Conservation (phyloP, 148 eudicot species). For the Vaccinium corymbosum region DNA sequence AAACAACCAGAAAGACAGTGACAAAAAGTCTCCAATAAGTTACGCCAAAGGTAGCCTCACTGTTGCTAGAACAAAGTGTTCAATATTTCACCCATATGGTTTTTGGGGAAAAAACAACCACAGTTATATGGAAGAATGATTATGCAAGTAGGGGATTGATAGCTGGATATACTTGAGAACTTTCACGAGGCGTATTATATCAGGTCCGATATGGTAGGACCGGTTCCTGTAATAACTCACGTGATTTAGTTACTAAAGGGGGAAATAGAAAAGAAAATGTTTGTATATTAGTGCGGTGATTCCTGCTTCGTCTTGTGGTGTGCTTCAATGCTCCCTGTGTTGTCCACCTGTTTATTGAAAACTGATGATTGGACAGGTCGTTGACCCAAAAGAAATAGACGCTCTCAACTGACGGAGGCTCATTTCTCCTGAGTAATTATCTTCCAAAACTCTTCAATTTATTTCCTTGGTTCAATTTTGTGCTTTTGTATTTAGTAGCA, state of each 20-base stretch:
- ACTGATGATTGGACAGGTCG: conserved; percentile 42
- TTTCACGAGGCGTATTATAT: neutral
- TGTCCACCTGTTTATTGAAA: neutral
- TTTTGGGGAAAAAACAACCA: neutral
- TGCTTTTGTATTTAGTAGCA: neutral
- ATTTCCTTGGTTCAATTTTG: neutral
- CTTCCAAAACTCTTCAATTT: neutral
- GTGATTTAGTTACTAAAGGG: neutral
- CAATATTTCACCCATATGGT: neutral
- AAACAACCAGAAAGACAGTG: too few relatives aligned
- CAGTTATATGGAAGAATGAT: neutral
- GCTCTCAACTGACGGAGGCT: conserved; percentile 79
- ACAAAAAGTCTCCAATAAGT: too few relatives aligned
- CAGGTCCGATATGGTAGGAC: neutral
- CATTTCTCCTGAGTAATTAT: conserved; percentile 63
- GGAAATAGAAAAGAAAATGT: neutral
- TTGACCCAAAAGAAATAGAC: conserved; percentile 56
- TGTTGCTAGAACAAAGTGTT: neutral
- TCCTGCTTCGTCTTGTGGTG: neutral
- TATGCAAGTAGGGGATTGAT: neutral
- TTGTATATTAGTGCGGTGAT: neutral
- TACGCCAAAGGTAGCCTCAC: neutral
- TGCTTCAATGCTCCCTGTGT: too few relatives aligned
- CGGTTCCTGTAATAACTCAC: neutral
- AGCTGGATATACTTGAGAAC: neutral